Base-by-base conservation (phyloP, 768 basidiomycete species). In the Boletus sp. region DNA sequence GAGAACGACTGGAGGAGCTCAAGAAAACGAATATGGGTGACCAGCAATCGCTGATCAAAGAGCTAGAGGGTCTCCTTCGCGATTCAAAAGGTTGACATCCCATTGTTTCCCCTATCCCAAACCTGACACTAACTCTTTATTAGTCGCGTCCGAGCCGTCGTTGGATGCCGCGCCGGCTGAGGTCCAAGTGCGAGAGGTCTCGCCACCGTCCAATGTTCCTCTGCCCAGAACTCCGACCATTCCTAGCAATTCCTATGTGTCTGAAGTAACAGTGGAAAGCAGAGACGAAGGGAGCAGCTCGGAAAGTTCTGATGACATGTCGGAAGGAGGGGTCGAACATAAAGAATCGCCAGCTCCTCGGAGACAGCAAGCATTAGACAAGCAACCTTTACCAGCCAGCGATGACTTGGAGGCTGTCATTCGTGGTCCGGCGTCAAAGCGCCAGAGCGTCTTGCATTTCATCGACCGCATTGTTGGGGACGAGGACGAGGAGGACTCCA, bases 1-100 rank as follows among this genome's bases (percentile, higher is more conserved):
- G 69, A 56, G 68, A 67, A 47, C 80, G 82, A 50, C 65, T 85
- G 40, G 66, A 61, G 8, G 76, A 80, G 56, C 65, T 84, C 19
- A 67, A 72, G 60, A 57, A 69, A 33, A 48, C 42, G 14, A 53
- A 59, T 5, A 17, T 5, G 25, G 61, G 56, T 62, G 46, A 68
- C 62, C 37, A 63, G 48, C 29, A 60, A 56, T 15, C 56, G 11
- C 55, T 79, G 19, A 76, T 84, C 37, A 66, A 67, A 29, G 77
- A 79, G 48, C 61, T 84, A 43, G 73, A 75, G 47, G 60, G 53
- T 33, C 60, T 70, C 13, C 52, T 69, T 73, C 37, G 60, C 71
- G 44, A 66, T 67, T 42, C 70, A 63, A 48, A 63, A 59, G 54
- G 67, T 67, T 42, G 13, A 14, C 59, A 64, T 54, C 59, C 60